These are phyloP conservation scores for Drosera capensis DNA, from an alignment of 148 eudicot genomes.

Conservation along the genomic window DNA sequence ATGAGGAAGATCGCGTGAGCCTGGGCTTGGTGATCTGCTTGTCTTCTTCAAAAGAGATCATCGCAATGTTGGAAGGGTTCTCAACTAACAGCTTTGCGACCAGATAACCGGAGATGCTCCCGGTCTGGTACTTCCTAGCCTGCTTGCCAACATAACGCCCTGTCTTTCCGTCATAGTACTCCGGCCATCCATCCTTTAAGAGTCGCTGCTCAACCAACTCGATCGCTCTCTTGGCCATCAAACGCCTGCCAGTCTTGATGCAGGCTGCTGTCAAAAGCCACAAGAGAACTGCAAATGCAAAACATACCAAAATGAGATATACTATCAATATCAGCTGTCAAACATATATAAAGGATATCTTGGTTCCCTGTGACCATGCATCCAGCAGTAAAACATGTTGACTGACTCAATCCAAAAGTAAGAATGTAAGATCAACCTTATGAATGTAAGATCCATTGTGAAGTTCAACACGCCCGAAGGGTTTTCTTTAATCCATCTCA, in stretches of 20 bases:
- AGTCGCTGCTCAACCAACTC: conserved; percentile 26
- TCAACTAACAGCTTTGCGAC: conserved; percentile 29
- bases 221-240: conserved; percentile 26
- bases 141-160: conserved; percentile 36
- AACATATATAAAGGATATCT: background rate
- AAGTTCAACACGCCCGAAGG: no score
- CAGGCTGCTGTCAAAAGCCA: conserved; percentile 38
- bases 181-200: conserved; percentile 34
- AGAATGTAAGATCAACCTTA: no score
- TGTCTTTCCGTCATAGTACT: conserved; percentile 36
- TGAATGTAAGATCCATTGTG: no score
- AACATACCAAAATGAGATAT: conserved; percentile 2
- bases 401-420: no score
- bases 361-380: background rate
- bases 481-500: no score
- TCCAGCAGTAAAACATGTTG: no score
- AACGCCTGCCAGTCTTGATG: conserved; percentile 28
- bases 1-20: conserved; percentile 23
- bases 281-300: conserved; percentile 19
- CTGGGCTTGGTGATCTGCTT: conserved; percentile 19
- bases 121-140: conserved; percentile 35
- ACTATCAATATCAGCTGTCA: background rate
- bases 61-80: conserved; percentile 26
- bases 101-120: conserved; percentile 39
- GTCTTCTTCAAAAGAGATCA: conserved; percentile 32